phyloP scores from a whole-genome alignment of 2,329 filamentous ascomycete genomes.

The Penicillium sp. region DNA sequence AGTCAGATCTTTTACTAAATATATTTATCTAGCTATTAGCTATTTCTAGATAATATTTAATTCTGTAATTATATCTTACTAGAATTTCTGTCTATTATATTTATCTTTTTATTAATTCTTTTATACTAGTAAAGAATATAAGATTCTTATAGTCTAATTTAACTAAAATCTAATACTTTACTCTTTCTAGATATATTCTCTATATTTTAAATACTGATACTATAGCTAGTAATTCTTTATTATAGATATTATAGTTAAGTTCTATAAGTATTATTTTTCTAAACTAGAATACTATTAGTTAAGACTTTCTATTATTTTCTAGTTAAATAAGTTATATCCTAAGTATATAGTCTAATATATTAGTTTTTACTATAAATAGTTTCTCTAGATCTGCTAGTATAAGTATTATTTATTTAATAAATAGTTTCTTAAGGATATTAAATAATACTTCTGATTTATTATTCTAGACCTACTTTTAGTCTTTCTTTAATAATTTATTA shows the following conservation, averaged over 20 bases:
- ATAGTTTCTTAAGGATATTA: not conserved
- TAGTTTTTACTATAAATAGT: not conserved
- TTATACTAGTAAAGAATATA: slow-evolving; percentile 3
- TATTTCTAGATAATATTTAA: not conserved
- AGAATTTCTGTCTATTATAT: not conserved
- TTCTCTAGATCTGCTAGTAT: not conserved
- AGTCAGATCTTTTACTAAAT: not conserved
- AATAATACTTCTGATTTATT: not conserved
- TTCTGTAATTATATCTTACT: not conserved
- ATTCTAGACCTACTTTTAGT: not conserved
- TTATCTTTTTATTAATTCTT: not conserved
- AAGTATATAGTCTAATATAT: not conserved
- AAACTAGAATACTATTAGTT: not conserved
- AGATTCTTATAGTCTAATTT: slow-evolving; percentile 10
- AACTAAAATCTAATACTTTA: not conserved
- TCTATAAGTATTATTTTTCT: not conserved
- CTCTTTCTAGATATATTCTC: slow-evolving; percentile 3
- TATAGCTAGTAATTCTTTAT: not conserved
- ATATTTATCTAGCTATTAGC: not conserved
- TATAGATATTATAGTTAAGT: not conserved
- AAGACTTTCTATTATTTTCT: not conserved
- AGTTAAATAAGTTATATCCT: not conserved
- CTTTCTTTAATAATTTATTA: not conserved
- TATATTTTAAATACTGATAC: slow-evolving; percentile 1
- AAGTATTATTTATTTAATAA: not conserved